Percentiles rank a stretch among this genome's conserved stretches.
These are phyloP conservation scores for Plantago major DNA, from an alignment of 257 asterid genomes.

Conservation along the genomic window DNA sequence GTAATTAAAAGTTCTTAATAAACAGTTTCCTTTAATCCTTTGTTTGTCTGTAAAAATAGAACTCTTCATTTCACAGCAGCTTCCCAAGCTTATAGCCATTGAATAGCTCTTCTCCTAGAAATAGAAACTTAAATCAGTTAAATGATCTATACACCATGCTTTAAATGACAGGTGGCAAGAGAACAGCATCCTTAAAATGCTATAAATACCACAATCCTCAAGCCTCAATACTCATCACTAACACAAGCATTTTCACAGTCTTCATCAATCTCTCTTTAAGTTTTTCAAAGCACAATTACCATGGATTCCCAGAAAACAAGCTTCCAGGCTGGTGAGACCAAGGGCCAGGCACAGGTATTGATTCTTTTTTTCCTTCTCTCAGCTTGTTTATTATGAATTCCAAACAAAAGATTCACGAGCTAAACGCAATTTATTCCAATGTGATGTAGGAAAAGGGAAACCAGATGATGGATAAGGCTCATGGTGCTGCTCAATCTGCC, in stretches of 20 bases:
- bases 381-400: background rate
- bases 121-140: background rate
- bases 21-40: too few relatives aligned
- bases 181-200: background rate
- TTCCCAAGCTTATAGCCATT: background rate
- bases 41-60: background rate
- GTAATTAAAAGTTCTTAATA: background rate
- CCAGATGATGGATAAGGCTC: constrained; percentile 52
- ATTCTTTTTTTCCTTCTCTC: background rate
- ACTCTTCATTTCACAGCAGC: constrained; percentile 1
- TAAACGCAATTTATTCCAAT: background rate
- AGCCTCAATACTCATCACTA: background rate
- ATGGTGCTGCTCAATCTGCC: constrained; percentile 49
- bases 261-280: background rate
- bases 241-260: background rate
- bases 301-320: constrained; percentile 24
- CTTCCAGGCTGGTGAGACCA: constrained; percentile 34
- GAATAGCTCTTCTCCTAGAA: background rate
- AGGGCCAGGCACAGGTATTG: constrained; percentile 32
- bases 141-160: background rate
- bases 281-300: background rate
- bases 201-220: constrained; percentile 9
- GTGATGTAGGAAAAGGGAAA: constrained; percentile 40
- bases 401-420: background rate
- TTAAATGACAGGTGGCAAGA: background rate